Conservation (phyloP, 495 filamentous ascomycete genomes). For the Daldinia decipiens region DNA sequence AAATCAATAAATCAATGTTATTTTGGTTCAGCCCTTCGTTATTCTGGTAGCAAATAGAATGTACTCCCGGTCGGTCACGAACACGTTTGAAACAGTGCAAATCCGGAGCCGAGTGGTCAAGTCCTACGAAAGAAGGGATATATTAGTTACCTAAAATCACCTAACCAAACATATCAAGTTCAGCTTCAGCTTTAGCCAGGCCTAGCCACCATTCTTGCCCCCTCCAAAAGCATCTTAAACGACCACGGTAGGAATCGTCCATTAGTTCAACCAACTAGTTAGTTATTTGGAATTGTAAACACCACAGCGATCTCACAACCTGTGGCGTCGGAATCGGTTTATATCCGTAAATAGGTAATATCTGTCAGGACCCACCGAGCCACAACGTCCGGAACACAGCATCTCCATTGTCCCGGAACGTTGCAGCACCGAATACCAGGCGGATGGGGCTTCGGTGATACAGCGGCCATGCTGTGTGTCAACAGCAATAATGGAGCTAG, state of each 20-base stretch:
- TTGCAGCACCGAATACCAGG: constrained; percentile 44
- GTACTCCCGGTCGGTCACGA: constrained; percentile 20
- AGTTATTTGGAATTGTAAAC: not conserved
- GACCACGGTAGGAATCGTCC: not conserved
- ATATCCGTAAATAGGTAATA: constrained; percentile 24
- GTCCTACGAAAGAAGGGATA: not conserved
- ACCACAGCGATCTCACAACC: constrained; percentile 22
- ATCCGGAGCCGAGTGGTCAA: constrained; percentile 30
- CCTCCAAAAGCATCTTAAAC: not conserved
- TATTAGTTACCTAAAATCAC: not conserved
- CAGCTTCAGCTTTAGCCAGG: not conserved
- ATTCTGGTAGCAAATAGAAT: constrained; percentile 8
- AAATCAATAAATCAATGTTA: constrained; percentile 21
- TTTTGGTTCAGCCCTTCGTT: constrained; percentile 1
- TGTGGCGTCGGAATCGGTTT: constrained; percentile 30
- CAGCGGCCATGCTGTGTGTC: constrained; percentile 36
- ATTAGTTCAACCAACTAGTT: not conserved
- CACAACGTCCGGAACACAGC: constrained; percentile 36
- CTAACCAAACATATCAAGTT: not conserved
- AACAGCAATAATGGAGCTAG: constrained; percentile 24
- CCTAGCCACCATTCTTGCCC: not conserved
- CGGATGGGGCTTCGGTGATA: constrained; percentile 34
- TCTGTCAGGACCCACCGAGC: constrained; percentile 34
- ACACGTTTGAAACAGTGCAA: constrained; percentile 16
- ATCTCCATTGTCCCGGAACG: constrained; percentile 37